Conservation (phyloP, 2,329 filamentous ascomycete genomes). For the Hansfordia pulvinata region DNA sequence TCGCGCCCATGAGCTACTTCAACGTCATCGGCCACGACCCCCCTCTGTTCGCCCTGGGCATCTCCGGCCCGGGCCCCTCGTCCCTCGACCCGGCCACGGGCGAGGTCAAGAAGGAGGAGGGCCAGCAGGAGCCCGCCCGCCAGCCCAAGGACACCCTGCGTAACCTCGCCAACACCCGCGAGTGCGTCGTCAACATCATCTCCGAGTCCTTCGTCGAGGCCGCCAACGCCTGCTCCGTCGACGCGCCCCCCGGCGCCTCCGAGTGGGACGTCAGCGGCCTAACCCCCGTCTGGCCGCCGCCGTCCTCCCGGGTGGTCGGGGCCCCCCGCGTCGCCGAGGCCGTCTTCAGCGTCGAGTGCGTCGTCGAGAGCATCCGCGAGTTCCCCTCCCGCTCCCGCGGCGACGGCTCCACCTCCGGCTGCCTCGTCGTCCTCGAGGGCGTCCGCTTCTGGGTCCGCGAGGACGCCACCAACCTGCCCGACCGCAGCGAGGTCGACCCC, state of each 20-base stretch:
- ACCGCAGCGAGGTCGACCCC: constrained; percentile 61
- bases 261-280: constrained; percentile 58
- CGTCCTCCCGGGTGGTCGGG: constrained; percentile 51
- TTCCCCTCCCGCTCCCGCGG: constrained; percentile 60
- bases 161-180: constrained; percentile 41
- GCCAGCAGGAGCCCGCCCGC: too few species aligned
- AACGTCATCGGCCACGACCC: constrained; percentile 77
- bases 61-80: too few species aligned
- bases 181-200: constrained; percentile 50
- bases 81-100: too few species aligned
- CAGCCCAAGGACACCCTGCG: constrained; percentile 43
- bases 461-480: constrained; percentile 74
- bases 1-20: constrained; percentile 82
- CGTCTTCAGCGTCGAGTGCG: constrained; percentile 71
- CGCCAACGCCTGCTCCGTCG: constrained; percentile 44
- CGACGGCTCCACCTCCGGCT: constrained; percentile 62
- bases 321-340: constrained; percentile 68
- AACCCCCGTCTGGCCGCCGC: constrained; percentile 51
- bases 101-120: too few species aligned
- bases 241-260: constrained; percentile 40
- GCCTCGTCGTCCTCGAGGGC: constrained; percentile 68
- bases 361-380: constrained; percentile 60
- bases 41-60: constrained; percentile 48
- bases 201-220: constrained; percentile 49
- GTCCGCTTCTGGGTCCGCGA: constrained; percentile 80